These are phyloP conservation scores for Ogataea methanolica DNA, from an alignment of 805 yeast species.

Conservation along the genomic window DNA sequence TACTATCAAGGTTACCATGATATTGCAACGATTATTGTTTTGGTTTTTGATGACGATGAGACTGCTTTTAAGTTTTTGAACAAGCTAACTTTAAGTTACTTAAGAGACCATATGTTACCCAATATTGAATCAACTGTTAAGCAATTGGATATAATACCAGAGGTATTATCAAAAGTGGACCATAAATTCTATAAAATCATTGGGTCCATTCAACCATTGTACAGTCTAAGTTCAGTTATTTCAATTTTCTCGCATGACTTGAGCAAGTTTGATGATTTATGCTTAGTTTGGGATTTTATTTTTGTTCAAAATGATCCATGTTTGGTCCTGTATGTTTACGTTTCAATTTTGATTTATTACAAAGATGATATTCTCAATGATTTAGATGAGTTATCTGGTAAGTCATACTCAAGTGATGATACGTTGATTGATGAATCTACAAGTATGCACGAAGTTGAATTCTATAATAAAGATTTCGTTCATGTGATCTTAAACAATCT, in stretches of 20 bases:
- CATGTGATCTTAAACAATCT: slow-evolving; percentile 26
- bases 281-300: slow-evolving; percentile 65
- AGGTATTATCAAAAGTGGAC: slow-evolving; percentile 49
- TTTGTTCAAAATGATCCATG: slow-evolving; percentile 53
- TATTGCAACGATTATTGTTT: slow-evolving; percentile 60
- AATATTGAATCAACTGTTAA: slow-evolving; percentile 60
- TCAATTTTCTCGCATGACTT: slow-evolving; percentile 77
- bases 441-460: slow-evolving; percentile 7
- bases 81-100: slow-evolving; percentile 49
- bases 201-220: slow-evolving; percentile 47
- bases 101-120: slow-evolving; percentile 84
- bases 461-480: slow-evolving; percentile 22
- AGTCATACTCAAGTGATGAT: slow-evolving; percentile 24
- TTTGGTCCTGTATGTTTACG: slow-evolving; percentile 57
- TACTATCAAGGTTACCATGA: slow-evolving; percentile 97
- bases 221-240: slow-evolving; percentile 70
- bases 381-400: slow-evolving; percentile 27
- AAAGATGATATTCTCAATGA: slow-evolving; percentile 39
- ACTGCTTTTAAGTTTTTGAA: slow-evolving; percentile 45
- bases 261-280: slow-evolving; percentile 41
- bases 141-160: slow-evolving; percentile 64
- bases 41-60: slow-evolving; percentile 40
- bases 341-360: slow-evolving; percentile 43
- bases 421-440: slow-evolving; percentile 15
- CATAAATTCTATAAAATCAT: slow-evolving; percentile 36